These are phyloP conservation scores for Talaromyces sp. DNA, from an alignment of 2,329 filamentous ascomycete species.

Conservation along the genomic window DNA sequence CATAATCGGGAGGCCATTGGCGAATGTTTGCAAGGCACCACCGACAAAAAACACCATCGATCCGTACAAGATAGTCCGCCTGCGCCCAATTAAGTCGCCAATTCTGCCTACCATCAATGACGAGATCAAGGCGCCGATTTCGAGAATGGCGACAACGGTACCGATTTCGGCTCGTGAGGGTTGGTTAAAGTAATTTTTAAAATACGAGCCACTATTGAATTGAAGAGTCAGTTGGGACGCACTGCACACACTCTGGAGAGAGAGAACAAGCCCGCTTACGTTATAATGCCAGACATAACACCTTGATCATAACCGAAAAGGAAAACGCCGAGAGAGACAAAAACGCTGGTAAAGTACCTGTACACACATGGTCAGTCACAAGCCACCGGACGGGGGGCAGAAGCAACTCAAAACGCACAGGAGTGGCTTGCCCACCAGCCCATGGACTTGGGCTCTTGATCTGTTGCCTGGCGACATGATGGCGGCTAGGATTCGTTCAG, in stretches of 20 bases:
- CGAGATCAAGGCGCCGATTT: slow-evolving; percentile 86
- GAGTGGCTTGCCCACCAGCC: slow-evolving; percentile 91
- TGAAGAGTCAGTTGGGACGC: slow-evolving; percentile 14
- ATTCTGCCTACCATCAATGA: slow-evolving; percentile 82
- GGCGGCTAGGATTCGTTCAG: slow-evolving; percentile 67
- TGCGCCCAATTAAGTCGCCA: slow-evolving; percentile 85
- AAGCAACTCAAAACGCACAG: slow-evolving; percentile 57
- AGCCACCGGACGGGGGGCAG: neutral
- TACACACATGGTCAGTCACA: neutral
- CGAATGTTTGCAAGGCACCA: slow-evolving; percentile 77
- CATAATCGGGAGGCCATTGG: slow-evolving; percentile 87
- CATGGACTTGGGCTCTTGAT: slow-evolving; percentile 68
- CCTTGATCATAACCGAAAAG: slow-evolving; percentile 63
- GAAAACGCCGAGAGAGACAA: slow-evolving; percentile 60
- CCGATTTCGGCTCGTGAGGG: slow-evolving; percentile 83
- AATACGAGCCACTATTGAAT: slow-evolving; percentile 67
- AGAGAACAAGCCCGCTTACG: slow-evolving; percentile 39
- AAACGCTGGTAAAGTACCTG: slow-evolving; percentile 91
- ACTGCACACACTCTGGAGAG: neutral
- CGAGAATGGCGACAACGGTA: slow-evolving; percentile 96
- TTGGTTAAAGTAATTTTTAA: slow-evolving; percentile 88
- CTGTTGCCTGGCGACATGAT: slow-evolving; percentile 79
- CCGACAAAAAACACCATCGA: slow-evolving; percentile 82
- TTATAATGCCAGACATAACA: slow-evolving; percentile 67
- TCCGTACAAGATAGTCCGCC: slow-evolving; percentile 87